phyloP scores from a whole-genome alignment of 1,139 yeast genomes.

The Geotrichum phurueaensis region DNA sequence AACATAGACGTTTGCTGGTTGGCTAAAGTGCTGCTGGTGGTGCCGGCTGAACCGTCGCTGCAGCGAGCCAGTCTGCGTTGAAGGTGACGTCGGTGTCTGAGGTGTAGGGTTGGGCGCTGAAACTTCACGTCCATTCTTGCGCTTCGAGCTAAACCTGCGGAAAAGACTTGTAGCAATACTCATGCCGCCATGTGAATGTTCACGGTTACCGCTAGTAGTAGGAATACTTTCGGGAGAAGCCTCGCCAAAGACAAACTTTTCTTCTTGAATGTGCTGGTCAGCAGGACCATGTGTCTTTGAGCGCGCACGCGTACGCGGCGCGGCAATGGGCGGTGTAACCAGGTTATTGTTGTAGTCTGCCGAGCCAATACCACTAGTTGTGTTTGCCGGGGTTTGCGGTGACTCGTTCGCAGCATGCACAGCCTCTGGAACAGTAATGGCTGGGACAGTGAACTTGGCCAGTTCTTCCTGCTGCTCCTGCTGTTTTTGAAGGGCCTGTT shows the following conservation, averaged over 20 bases:
- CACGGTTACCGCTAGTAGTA: background rate
- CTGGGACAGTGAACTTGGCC: conserved; percentile 14
- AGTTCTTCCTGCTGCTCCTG: conserved; percentile 4
- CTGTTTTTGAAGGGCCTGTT: conserved; percentile 3
- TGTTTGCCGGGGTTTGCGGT: background rate
- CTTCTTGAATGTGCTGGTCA: conserved; percentile 15
- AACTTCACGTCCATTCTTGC: conserved; percentile 22
- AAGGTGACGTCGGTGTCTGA: background rate
- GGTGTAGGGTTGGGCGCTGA: conserved; percentile 6
- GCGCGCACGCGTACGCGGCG: conserved; percentile 22
- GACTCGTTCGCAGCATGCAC: conserved; percentile 12
- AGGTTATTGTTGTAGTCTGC: background rate
- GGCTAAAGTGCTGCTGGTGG: conserved; percentile 13
- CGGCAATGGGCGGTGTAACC: conserved; percentile 20
- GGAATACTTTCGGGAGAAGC: background rate
- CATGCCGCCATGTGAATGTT: conserved; percentile 16
- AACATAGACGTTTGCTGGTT: conserved; percentile 10
- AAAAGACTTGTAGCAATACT: conserved; percentile 28
- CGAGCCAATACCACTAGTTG: background rate
- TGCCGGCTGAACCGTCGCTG: conserved; percentile 2
- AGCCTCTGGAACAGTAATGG: conserved; percentile 19
- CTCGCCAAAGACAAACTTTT: conserved; percentile 15
- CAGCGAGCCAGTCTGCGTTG: background rate
- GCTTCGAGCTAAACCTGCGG: conserved; percentile 29
- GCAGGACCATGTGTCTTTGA: conserved; percentile 28